Evolutionary conservation across 805 yeast species (phyloP), one percentile per base, ranked within the genome.

Genomic region (Saccharomycopsis capsularis): DNA sequence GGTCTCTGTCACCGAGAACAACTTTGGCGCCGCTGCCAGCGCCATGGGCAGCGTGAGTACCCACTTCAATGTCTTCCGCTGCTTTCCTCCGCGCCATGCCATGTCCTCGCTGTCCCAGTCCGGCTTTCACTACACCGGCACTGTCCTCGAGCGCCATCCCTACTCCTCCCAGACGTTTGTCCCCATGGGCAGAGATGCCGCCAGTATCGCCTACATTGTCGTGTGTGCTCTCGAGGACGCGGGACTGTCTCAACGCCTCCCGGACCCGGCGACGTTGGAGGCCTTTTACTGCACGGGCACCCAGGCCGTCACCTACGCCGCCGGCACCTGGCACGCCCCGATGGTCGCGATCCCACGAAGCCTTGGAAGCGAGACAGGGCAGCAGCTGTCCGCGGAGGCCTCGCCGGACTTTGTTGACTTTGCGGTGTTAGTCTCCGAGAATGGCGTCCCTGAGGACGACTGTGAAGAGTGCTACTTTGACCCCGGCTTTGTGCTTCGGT

Each of bases 251-350:
- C 58, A 65, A 4, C 68, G 68, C 2, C 63, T 80, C 39, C 96
- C 96, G 0, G 85, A 84, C 56, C 73, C 76, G n/a, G 56, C 66
- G 2, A 65, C 76, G 0, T 58, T 82, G 9, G 73, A 69, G 55
- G 95, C 95, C 0, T 90, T 89, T 58, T 56, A 78, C 4, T 86
- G 90, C 55, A 73, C 67, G 48, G 96, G 95, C 0, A 82, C 85
- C 61, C 96, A 89, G 60, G 85, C 95, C 0, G 88, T 90, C 3
- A 90, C 96, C 0, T 89, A 89, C 62, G 95, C 89, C 0, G 77
- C 75, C 5, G 74, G 84, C 1, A 77, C 82, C 3, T 90, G 98
- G 98, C 98, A 90, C 62, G 95, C 97, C 0, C 97, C 98, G 2
- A 90, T 90, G 98, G 82, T 91, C 21, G 91, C 87, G 1, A 18